Evolutionary conservation across 768 basidiomycete genomes (phyloP), one percentile per base, ranked within the genome.

Genomic region (Mycena indigotica): DNA sequence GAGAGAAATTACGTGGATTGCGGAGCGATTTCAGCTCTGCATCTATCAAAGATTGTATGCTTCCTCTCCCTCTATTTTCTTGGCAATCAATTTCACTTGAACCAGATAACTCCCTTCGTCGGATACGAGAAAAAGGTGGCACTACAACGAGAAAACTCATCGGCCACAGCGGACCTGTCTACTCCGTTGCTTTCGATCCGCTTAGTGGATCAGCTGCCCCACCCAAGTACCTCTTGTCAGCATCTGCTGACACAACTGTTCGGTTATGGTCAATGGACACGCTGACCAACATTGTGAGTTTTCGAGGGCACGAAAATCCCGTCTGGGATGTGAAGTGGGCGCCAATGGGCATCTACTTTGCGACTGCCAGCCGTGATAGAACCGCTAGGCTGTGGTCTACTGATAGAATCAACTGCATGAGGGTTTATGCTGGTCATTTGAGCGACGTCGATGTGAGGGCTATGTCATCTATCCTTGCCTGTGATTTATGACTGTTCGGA

Each of bases 281-380:
- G 0, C 86, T 94, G 81, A 84, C 91, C 16, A 97, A 97, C 65
- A 75, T 98, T 10, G 95, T 95, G 19, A 95, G 89, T 5, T 99
- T 95, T 69, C 84, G 94, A 29, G 96, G 97, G 0, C 97, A 99
- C 66, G 89, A 95, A 69, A 95, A 97, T 71, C 95, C 97, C 0
- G 88, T 99, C 0, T 99, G 97, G 97, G 97, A 98, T 65, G 95
- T 96, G 13, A 89, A 98, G 69, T 99, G 97, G 97, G 95, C 93
- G 67, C 96, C 97, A 10, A 87, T 93, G 80, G 95, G 97, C 3
- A 85, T 95, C n/a, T 98, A 99, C 75, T 99, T 99, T 71, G 96
- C 97, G 5, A 96, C 92, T 17, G 95, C 86, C 17, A 95, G 95
- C 65, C 78, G 97, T 52, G 97, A 99, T 72, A 78, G 93, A 57